Evolutionary conservation across 164 flowering plant genomes (phyloP).

Genomic region (Amborella trichopoda): DNA sequence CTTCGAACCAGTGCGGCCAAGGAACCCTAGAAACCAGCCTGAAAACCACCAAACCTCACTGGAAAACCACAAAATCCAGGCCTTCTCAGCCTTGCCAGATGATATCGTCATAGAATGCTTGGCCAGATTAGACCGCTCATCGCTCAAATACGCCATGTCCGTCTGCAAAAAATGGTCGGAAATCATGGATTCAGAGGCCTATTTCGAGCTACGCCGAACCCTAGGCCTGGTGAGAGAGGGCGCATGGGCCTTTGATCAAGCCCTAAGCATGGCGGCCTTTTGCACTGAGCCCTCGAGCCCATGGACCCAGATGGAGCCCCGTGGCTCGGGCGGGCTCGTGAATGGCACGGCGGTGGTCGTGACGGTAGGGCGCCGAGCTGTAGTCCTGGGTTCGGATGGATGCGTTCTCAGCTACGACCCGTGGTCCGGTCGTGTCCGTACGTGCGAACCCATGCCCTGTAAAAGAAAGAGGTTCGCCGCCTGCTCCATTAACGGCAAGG

Average conservation of each 20-base stretch:
- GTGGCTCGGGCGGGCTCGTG: conserved; percentile 34
- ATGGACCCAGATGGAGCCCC: conserved; percentile 6
- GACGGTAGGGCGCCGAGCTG: conserved; percentile 36
- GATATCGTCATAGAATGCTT: conserved; percentile 74
- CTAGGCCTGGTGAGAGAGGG: too few species aligned
- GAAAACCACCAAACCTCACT: background rate
- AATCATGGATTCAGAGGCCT: conserved; percentile 29
- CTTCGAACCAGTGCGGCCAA: too few species aligned
- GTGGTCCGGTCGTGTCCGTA: conserved; percentile 33
- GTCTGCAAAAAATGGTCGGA: conserved; percentile 61
- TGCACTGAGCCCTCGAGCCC: conserved; percentile 23
- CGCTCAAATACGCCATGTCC: conserved; percentile 41
- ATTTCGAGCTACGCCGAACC: conserved; percentile 47
- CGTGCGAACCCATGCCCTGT: conserved; percentile 31
- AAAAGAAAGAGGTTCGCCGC: conserved; percentile 70
- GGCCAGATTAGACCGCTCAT: conserved; percentile 40
- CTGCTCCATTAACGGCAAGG: conserved; percentile 36
- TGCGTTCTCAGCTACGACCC: conserved; percentile 35
- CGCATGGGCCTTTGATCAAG: too few species aligned
- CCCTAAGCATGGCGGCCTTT: conserved; percentile 25
- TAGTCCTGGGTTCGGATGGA: background rate
- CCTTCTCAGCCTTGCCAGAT: conserved; percentile 55
- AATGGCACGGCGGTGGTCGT: conserved; percentile 32
- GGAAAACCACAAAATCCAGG: conserved; percentile 10
- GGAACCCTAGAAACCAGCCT: too few species aligned